Conservation (phyloP, 495 filamentous ascomycete genomes). For the Parachaetomium inaequale region DNA sequence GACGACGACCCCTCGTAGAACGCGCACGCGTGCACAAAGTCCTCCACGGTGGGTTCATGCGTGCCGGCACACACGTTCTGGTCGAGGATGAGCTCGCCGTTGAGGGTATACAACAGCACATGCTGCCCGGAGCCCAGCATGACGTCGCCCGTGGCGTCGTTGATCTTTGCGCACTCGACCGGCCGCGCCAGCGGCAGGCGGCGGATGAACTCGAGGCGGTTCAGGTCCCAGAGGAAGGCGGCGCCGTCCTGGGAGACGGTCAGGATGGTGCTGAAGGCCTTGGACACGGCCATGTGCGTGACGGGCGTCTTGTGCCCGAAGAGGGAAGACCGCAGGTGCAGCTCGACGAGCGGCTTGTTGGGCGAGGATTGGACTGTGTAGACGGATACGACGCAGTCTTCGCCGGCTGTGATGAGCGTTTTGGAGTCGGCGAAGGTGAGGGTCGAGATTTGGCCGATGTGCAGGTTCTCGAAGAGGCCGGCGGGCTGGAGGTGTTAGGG, state of each 20-base stretch:
- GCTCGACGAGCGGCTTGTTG: slow-evolving; percentile 64
- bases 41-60: slow-evolving; percentile 44
- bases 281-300: slow-evolving; percentile 73
- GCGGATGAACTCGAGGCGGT: slow-evolving; percentile 79
- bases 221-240: slow-evolving; percentile 89
- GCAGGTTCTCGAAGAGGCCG: slow-evolving; percentile 88
- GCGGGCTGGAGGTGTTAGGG: slow-evolving; percentile 44
- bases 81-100: slow-evolving; percentile 75
- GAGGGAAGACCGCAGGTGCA: slow-evolving; percentile 73
- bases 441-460: slow-evolving; percentile 79
- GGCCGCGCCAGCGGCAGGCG: slow-evolving; percentile 54
- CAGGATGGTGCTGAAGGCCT: slow-evolving; percentile 80
- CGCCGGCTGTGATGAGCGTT: slow-evolving; percentile 84
- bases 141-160: slow-evolving; percentile 85
- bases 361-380: slow-evolving; percentile 60
- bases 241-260: slow-evolving; percentile 74
- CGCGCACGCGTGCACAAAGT: slow-evolving; percentile 72
- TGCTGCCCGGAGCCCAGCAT: slow-evolving; percentile 73
- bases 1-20: slow-evolving; percentile 77
- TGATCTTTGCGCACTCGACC: slow-evolving; percentile 74
- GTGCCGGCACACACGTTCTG: slow-evolving; percentile 61
- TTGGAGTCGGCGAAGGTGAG: slow-evolving; percentile 82
- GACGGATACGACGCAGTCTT: slow-evolving; percentile 83
- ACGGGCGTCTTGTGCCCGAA: slow-evolving; percentile 87
- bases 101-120: slow-evolving; percentile 80